Evolutionary conservation across 2,329 filamentous ascomycete genomes (phyloP), one percentile per base, ranked within the genome.

Genomic region (Biscogniauxia mediterranea): DNA sequence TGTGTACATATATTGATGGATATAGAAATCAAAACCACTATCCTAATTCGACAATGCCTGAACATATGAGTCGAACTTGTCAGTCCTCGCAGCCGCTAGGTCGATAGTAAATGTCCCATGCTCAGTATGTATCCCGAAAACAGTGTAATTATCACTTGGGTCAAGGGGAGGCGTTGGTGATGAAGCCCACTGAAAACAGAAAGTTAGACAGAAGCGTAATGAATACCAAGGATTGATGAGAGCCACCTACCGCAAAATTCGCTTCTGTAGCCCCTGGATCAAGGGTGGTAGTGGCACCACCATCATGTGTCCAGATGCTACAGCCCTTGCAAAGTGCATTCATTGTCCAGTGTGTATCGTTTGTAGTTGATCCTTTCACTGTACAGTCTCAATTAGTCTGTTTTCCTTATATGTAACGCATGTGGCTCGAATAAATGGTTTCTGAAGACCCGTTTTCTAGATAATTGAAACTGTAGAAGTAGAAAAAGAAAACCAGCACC

Each of bases 331-430:
- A 77, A 19, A 78, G 68, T 15, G 72, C 72, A 21, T 70, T 77
- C 58, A 78, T 62, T 1, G 72, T 74, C 77, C 77, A 79, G 69
- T 79, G 77, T 11, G 77, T 79, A 38, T 65, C 70, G 62, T 79
- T 79, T 61, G 71, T 65, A 1, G 63, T 66, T 1, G 76, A 75
- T 5, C 74, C 73, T 6, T 72, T 69, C 21, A 78, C 38, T 46
- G 38, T 46, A 46, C 1, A 11, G 17, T 11, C 38, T 46, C 15
- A 7, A n/a, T 46, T 46, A 46, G 38, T 11, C 15, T 46, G 6
- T 15, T 46, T 17, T 46, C 13, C 32, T 38, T 17, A 3, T 11
- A 46, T n/a, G 17, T 17, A 46, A 46, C 3, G 17, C 11, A n/a
- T 46, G 13, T n/a, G 38, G 1, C 17, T 15, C 38, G 38, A 28